Percentiles rank a stretch among this genome's conserved stretches.
phyloP scores from a whole-genome alignment of 805 yeast species.

The Pichia phayaonensis region DNA sequence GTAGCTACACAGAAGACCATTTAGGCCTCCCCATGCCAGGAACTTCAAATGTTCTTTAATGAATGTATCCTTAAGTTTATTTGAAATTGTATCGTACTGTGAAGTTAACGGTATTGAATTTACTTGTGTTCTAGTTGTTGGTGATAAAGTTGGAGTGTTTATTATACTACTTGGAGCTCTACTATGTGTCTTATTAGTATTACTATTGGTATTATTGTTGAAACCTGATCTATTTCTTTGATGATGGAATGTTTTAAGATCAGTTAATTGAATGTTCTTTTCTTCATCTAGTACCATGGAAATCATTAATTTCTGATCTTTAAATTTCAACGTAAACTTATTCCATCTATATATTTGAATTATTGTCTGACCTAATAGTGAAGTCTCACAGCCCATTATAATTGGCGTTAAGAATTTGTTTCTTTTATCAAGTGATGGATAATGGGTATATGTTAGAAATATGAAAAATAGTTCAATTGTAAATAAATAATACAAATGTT shows the following conservation, averaged over 20 bases:
- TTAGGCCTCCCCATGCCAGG: constrained; percentile 51
- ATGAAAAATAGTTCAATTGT: constrained; percentile 10
- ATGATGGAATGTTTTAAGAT: not conserved
- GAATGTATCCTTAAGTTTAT: constrained; percentile 1
- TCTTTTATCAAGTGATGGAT: constrained; percentile 8
- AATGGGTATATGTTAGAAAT: constrained; percentile 11
- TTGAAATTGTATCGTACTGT: not conserved
- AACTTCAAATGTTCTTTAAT: constrained; percentile 36
- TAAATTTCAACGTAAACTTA: not conserved
- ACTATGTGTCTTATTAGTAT: not conserved
- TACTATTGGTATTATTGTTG: no score
- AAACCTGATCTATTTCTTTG: not conserved
- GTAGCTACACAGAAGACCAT: constrained; percentile 43
- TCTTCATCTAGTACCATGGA: not conserved
- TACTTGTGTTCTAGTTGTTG: not conserved
- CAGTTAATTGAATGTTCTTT: not conserved
- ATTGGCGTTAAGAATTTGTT: constrained; percentile 13
- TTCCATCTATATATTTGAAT: constrained; percentile 6
- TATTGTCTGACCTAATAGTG: constrained; percentile 11
- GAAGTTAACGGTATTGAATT: not conserved
- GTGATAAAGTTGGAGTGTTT: not conserved
- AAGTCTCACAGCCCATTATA: constrained; percentile 12
- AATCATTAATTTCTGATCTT: not conserved
- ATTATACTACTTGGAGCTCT: not conserved
- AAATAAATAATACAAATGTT: constrained; percentile 9